Base-by-base conservation (phyloP, 768 basidiomycete species). In the Pilatotrama ljubarskyi region DNA sequence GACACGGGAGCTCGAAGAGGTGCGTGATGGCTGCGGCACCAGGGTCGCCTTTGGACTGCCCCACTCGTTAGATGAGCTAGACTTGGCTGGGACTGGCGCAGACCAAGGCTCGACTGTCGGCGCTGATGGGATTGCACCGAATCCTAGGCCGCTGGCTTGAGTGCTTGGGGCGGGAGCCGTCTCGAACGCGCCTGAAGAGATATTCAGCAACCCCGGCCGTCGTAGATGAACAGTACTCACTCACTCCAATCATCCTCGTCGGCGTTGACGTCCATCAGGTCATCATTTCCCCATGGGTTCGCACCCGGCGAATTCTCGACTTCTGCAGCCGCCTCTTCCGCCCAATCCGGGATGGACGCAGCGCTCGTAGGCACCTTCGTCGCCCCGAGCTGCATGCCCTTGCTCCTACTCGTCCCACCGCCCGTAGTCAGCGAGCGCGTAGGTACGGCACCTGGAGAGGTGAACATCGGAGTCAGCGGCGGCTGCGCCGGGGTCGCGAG, bases 221-320 rank as follows among this genome's bases (percentile, higher is more conserved):
- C 38, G 29, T 3, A 50, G 46, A 55, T 35, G 44, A 46, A 38
- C n/a, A 37, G n/a, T 18, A 15, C 25, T 13, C 3, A 80, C 88
- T 70, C 70, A 91, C 95, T 90, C 95, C 95, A 99, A 70, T 98
- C 96, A 67, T 88, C 95, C 24, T 87, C 83, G 66, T 98, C 95
- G 0, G 91, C 94, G 68, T 94, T 88, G 4, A 98, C 87, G 69
- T 99, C 95, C 71, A 98, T 96, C 57, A 98, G 72, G 72, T 98
- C 91, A 8, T 83, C 87, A 47, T 74, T 79, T 1, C 86, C 90
- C 91, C 91, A 93, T 0, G 82, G 82, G 68, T 82, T 81, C 7
- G 44, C 4, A 2, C 57, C 60, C 2, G 66, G 66, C 24, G 68
- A 65, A 5, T 49, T 63, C 29, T 68, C 69, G 2, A 76, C 78